Conservation (phyloP, 768 basidiomycete genomes). For the Epithele typhae region DNA sequence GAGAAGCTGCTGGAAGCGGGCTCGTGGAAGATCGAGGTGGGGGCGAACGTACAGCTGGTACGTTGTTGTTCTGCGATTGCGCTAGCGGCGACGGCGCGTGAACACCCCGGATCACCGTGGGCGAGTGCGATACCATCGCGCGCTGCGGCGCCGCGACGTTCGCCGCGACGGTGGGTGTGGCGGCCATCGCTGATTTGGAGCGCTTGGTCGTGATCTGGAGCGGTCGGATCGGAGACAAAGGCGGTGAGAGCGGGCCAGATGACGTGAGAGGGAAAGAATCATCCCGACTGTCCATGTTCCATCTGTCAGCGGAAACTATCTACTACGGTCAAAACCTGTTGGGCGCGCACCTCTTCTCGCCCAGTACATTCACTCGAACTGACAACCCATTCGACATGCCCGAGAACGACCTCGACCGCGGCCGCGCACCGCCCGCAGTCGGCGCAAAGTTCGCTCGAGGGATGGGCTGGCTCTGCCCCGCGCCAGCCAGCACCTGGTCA, state of each 20-base stretch:
- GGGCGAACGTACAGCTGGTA: slow-evolving; percentile 15
- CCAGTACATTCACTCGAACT: slow-evolving; percentile 4
- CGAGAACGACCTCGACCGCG: slow-evolving; percentile 71
- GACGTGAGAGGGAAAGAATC: neutral
- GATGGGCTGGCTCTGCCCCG: slow-evolving; percentile 21
- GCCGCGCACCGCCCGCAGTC: slow-evolving; percentile 42
- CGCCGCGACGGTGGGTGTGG: slow-evolving; percentile 10
- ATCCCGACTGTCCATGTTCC: neutral
- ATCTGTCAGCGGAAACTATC: neutral
- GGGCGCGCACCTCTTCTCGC: slow-evolving; percentile 14
- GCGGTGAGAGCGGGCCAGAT: neutral
- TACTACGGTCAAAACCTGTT: slow-evolving; percentile 1
- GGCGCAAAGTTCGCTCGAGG: slow-evolving; percentile 67
- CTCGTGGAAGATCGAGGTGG: slow-evolving; percentile 14
- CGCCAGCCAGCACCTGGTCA: neutral
- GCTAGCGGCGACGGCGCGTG: slow-evolving; percentile 40
- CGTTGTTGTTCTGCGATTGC: slow-evolving; percentile 34
- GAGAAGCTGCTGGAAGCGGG: slow-evolving; percentile 13
- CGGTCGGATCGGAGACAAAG: slow-evolving; percentile 5
- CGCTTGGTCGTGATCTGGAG: slow-evolving; percentile 18
- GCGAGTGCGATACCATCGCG: slow-evolving; percentile 23
- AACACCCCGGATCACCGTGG: slow-evolving; percentile 22
- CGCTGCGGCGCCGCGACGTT: slow-evolving; percentile 22
- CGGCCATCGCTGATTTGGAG: slow-evolving; percentile 20
- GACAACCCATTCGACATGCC: slow-evolving; percentile 46